Base-by-base conservation (phyloP, 768 basidiomycete species). In the Psilocybe subaeruginosa region DNA sequence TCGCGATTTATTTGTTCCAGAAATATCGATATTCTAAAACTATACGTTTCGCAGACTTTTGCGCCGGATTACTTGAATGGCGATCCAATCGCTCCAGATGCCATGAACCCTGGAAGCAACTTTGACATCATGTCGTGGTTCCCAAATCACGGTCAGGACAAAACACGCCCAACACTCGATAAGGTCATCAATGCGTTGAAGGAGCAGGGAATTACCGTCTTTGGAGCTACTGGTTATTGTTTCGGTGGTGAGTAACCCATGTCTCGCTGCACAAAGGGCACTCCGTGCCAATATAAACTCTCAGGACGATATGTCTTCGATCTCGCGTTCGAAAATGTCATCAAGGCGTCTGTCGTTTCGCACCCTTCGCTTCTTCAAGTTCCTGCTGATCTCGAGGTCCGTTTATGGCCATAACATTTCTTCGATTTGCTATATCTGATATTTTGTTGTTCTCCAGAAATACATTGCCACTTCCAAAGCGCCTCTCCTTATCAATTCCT, bases 211-310 rank as follows among this genome's bases (percentile, higher is more conserved):
- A 76, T 92, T 19, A 84, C 77, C 1, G 70, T 70, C 6, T 81
- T 92, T 59, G 89, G 76, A 0, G 85, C 86, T 0, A 81, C 82
- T 4, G 89, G 88, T 3, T 92, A 86, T 77, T 93, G 91, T 76
- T 87, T 83, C 57, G 88, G 89, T 61, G 89, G 85, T 81, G 61
- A 59, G 78, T 68, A 55, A 12, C 33, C 23, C 16, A 23, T 12
- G 11, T 8, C 5, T 29, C 8, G 12, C n/a, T 19, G 11, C 11
- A 14, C 16, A 39, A 12, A 19, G 12, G 30, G 6, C 6, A 41
- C 46, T 29, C 47, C 19, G 33, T 19, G 48, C 19, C 5, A 19
- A 57, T 2, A 16, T 53, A 47, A 60, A 8, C 17, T 1, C 61
- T 43, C 14, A 85, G 84, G 72, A 12, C 84, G 86, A 50, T 85